A percentile compares a stretch with the other conserved stretches of the same genome.
Evolutionary conservation across 2,329 filamentous ascomycete genomes (phyloP).

Genomic region (Diaporthe capsici): DNA sequence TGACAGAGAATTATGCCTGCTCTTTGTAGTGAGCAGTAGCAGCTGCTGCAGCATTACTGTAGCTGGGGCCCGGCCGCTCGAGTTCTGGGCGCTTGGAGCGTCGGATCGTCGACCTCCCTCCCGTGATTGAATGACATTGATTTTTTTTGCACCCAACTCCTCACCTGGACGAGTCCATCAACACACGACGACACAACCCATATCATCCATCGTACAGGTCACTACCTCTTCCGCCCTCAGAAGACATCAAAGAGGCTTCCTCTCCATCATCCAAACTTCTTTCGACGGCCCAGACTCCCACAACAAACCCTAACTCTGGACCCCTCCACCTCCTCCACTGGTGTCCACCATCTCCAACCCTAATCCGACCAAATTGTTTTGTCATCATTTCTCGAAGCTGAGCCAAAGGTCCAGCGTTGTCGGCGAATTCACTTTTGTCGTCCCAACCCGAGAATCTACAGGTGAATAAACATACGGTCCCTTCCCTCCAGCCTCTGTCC

Average conservation of each 20-base stretch:
- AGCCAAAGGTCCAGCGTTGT: constrained; percentile 2
- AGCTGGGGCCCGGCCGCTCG: constrained; percentile 6
- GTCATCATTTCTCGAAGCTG: constrained; percentile 26
- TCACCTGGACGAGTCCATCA: constrained; percentile 18
- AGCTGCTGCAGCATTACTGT: not conserved
- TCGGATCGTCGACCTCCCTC: constrained; percentile 30
- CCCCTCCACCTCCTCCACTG: constrained; percentile 22
- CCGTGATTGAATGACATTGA: constrained; percentile 28
- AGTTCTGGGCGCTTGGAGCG: constrained; percentile 26
- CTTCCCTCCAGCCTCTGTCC: not conserved
- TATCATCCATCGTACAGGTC: constrained; percentile 12
- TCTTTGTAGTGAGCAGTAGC: not conserved
- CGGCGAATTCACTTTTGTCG: constrained; percentile 11
- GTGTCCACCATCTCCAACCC: constrained; percentile 34
- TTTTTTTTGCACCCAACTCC: constrained; percentile 33
- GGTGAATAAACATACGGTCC: not conserved
- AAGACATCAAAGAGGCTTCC: not conserved
- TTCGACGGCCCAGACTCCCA: not conserved
- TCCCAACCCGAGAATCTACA: not conserved
- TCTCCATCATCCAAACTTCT: not conserved
- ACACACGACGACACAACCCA: constrained; percentile 1
- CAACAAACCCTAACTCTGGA: not conserved
- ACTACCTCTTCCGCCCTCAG: not conserved
- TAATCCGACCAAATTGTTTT: constrained; percentile 31
- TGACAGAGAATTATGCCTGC: constrained; percentile 25